These are phyloP conservation scores for Aegilops bicornis DNA, from an alignment of 176 grass and related monocot genomes.

Conservation along the genomic window DNA sequence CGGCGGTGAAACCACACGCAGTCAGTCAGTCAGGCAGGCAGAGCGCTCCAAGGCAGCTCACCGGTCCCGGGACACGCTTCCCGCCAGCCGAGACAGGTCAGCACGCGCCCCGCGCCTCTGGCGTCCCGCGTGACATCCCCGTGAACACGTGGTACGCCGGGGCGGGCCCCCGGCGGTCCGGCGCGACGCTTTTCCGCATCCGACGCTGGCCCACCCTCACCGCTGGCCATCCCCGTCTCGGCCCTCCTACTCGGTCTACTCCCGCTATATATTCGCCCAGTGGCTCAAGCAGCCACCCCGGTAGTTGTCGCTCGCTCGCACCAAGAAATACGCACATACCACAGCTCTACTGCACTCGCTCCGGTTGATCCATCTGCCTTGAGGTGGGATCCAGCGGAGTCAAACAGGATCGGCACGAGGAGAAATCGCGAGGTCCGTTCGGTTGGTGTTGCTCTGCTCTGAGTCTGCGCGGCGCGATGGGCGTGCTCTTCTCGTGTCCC, in stretches of 20 bases:
- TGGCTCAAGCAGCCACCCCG: background rate
- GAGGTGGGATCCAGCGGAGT: slow-evolving; percentile 3
- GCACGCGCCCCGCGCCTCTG: slow-evolving; percentile 16
- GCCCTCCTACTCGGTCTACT: background rate
- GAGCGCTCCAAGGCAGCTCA: background rate
- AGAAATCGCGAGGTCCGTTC: no score
- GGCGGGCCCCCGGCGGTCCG: background rate
- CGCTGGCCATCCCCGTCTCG: background rate
- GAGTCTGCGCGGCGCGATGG: slow-evolving; percentile 22
- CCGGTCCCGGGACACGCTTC: background rate
- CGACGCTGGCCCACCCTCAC: slow-evolving; percentile 4
- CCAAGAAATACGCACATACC: background rate
- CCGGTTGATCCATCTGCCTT: background rate
- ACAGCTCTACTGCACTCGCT: background rate
- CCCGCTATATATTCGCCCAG: slow-evolving; percentile 40
- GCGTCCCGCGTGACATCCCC: slow-evolving; percentile 35
- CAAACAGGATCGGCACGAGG: slow-evolving; percentile 8
- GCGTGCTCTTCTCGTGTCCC: slow-evolving; percentile 47
- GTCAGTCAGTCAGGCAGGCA: no score
- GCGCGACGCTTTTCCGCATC: slow-evolving; percentile 41
- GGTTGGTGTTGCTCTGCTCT: background rate
- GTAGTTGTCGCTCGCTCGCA: slow-evolving; percentile 5
- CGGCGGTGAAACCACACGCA: background rate
- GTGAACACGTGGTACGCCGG: slow-evolving; percentile 25
- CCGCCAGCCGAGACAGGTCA: slow-evolving; percentile 32